Conservation (phyloP, 2,329 filamentous ascomycete genomes). For the Aspergillus carbonarius region DNA sequence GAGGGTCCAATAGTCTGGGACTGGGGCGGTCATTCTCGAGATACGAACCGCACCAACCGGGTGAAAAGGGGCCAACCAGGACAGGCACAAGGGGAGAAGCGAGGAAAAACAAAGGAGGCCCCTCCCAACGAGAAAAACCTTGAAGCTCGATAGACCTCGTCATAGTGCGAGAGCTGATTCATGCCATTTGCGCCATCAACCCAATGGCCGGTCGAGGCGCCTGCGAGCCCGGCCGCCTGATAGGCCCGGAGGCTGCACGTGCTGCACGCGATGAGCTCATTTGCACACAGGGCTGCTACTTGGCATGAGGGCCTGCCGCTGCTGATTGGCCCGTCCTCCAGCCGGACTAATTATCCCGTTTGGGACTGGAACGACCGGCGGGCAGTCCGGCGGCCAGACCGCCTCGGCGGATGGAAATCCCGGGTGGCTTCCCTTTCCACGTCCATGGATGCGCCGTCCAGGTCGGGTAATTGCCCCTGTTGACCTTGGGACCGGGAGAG, state of each 20-base stretch:
- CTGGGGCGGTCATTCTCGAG: conserved; percentile 1
- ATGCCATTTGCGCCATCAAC: conserved; percentile 1
- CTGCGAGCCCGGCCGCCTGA: conserved; percentile 4
- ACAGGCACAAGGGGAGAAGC: not conserved
- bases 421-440: not conserved
- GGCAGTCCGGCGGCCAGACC: not conserved
- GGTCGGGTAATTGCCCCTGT: not conserved
- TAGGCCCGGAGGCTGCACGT: conserved; percentile 19
- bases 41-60: not conserved
- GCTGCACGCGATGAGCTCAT: conserved; percentile 18
- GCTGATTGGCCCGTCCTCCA: conserved; percentile 8
- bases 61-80: not conserved
- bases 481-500: not conserved
- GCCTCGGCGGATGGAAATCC: not conserved
- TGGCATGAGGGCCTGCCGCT: not conserved
- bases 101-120: not conserved
- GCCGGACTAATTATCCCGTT: conserved; percentile 12
- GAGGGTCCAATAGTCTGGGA: not conserved
- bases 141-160: not conserved
- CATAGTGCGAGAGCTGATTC: not conserved
- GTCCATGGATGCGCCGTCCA: not conserved
- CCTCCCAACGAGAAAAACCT: not conserved
- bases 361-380: not conserved
- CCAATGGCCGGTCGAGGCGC: not conserved
- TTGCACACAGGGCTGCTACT: conserved; percentile 12